phyloP scores from a whole-genome alignment of 2,329 filamentous ascomycete genomes.

The Tolypocladium sp. region DNA sequence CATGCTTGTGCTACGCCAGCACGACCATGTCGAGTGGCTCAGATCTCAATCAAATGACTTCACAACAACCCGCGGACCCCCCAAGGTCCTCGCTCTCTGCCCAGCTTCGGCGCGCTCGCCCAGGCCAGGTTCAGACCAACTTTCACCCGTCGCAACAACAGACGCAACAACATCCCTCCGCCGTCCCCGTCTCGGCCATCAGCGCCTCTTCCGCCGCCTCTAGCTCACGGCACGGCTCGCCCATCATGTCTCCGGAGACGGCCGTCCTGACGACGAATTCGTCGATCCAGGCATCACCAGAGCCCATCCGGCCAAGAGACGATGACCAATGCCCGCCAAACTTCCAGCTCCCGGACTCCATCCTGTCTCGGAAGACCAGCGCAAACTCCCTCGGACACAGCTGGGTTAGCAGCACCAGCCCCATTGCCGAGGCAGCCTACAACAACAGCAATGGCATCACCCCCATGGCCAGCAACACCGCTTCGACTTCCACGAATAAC shows the following conservation, averaged over 20 bases:
- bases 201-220: slow-evolving; percentile 48
- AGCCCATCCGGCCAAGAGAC: slow-evolving; percentile 47
- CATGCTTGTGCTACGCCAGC: slow-evolving; percentile 12
- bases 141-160: slow-evolving; percentile 17
- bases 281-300: slow-evolving; percentile 59
- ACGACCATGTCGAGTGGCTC: slow-evolving; percentile 15
- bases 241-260: slow-evolving; percentile 46
- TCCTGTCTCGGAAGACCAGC: slow-evolving; percentile 51
- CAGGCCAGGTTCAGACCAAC: slow-evolving; percentile 38
- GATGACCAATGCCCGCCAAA: slow-evolving; percentile 41
- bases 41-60: slow-evolving; percentile 13
- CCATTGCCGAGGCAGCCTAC: slow-evolving; percentile 35
- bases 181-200: slow-evolving; percentile 41
- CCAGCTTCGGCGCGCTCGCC: slow-evolving; percentile 32
- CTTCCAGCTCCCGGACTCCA: slow-evolving; percentile 66
- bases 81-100: slow-evolving; percentile 33
- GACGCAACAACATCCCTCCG: slow-evolving; percentile 21
- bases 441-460: slow-evolving; percentile 9
- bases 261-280: slow-evolving; percentile 46
- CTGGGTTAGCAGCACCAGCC: slow-evolving; percentile 45
- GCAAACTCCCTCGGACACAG: slow-evolving; percentile 56
- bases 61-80: slow-evolving; percentile 17
- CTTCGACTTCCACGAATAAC: slow-evolving; percentile 3
- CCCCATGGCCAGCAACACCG: not conserved
- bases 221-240: slow-evolving; percentile 45